Conservation (phyloP, 2,329 filamentous ascomycete genomes). For the Didymella sp. region DNA sequence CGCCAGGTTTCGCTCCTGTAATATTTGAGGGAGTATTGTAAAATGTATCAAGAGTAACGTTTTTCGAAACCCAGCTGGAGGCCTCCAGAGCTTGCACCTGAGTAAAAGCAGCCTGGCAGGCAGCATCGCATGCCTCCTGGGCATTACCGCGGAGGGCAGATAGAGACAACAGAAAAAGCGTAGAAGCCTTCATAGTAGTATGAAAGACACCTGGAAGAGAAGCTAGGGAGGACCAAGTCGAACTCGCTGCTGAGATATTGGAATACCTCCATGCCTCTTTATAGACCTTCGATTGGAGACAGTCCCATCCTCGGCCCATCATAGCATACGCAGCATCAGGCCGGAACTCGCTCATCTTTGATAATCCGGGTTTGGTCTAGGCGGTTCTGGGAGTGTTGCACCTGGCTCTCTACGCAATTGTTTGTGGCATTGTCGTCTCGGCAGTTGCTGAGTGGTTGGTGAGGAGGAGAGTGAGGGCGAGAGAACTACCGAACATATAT, state of each 20-base stretch:
- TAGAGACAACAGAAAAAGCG: neutral
- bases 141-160: conserved; percentile 1
- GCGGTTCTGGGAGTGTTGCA: neutral
- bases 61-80: conserved; percentile 8
- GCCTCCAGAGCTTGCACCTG: neutral
- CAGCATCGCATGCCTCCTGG: neutral
- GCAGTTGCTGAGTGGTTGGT: neutral
- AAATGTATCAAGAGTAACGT: conserved; percentile 24
- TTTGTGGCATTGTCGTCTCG: neutral
- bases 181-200: neutral
- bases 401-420: neutral
- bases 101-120: neutral
- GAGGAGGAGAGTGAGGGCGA: neutral
- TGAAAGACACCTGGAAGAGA: neutral
- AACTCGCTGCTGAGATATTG: neutral
- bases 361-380: neutral
- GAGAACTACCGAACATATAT: neutral
- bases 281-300: neutral
- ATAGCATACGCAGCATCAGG: neutral
- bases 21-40: conserved; percentile 27
- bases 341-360: neutral
- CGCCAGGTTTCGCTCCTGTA: conserved; percentile 24
- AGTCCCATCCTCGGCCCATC: neutral
- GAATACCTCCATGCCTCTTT: neutral
- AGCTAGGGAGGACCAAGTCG: neutral